Conservation (phyloP, 495 filamentous ascomycete genomes). For the Xylaria curta region DNA sequence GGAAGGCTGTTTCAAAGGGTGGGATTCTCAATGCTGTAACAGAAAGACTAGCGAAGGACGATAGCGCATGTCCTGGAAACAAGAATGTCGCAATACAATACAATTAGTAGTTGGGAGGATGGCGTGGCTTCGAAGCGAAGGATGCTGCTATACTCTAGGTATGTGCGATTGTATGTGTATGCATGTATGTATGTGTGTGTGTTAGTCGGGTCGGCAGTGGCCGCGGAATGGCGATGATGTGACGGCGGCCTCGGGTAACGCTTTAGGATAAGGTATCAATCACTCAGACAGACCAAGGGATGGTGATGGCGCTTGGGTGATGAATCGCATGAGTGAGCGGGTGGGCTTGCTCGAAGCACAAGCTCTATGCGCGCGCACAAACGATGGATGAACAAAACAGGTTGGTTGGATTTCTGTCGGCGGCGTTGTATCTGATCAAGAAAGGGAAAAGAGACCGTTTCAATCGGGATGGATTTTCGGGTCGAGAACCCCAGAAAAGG, state of each 20-base stretch:
- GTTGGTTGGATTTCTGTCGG: neutral
- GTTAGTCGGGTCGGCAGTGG: neutral
- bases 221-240: neutral
- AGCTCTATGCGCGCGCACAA: conserved; percentile 10
- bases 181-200: neutral
- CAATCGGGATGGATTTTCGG: conserved; percentile 11
- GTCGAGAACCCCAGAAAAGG: conserved; percentile 17
- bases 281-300: neutral
- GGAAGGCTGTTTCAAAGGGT: conserved; percentile 33
- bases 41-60: conserved; percentile 9
- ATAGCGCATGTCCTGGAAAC: conserved; percentile 15
- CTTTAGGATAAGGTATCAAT: neutral
- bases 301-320: neutral
- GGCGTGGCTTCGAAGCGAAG: conserved; percentile 1
- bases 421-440: conserved; percentile 9
- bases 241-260: conserved; percentile 10
- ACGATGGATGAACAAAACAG: neutral
- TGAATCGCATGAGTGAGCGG: conserved; percentile 19
- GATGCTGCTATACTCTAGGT: neutral
- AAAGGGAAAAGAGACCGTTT: conserved; percentile 25
- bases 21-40: conserved; percentile 30
- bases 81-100: conserved; percentile 23
- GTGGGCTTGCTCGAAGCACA: conserved; percentile 13
- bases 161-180: neutral
- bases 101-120: conserved; percentile 3